Conservation (phyloP, 176 grass and related monocot species). For the Rhynchospora breviuscula region DNA sequence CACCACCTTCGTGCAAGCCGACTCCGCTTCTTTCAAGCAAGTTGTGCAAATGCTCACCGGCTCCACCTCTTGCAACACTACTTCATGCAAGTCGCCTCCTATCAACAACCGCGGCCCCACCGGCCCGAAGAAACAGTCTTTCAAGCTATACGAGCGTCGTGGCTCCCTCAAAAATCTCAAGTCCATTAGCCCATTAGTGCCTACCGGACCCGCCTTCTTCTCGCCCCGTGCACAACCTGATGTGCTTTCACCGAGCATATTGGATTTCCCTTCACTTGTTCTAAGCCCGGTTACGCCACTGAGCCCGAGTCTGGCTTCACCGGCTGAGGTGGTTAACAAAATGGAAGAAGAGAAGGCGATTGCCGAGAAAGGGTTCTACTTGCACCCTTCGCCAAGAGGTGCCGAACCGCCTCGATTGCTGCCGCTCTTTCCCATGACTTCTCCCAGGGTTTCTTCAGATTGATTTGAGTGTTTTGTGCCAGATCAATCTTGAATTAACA, state of each 20-base stretch:
- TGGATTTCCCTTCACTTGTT: constrained; percentile 78
- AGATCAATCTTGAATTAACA: constrained; percentile 11
- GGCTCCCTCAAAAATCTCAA: constrained; percentile 82
- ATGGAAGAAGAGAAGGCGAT: constrained; percentile 80
- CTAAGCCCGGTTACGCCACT: constrained; percentile 91
- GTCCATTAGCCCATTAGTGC: constrained; percentile 83
- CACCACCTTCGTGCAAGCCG: constrained; percentile 95
- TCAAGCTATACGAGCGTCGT: constrained; percentile 98
- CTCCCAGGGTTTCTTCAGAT: constrained; percentile 50
- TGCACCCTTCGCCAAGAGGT: constrained; percentile 78
- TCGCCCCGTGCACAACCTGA: constrained; percentile 46
- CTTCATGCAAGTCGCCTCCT: constrained; percentile 26
- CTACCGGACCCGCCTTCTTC: constrained; percentile 30
- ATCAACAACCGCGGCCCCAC: constrained; percentile 28
- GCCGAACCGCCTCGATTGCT: constrained; percentile 74
- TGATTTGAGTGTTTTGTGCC: not conserved
- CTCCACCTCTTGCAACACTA: constrained; percentile 30
- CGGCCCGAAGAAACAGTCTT: constrained; percentile 78
- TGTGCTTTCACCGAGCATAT: constrained; percentile 84
- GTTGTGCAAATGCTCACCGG: constrained; percentile 99
- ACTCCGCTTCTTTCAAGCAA: constrained; percentile 89
- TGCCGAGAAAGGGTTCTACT: constrained; percentile 75
- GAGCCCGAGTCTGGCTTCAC: constrained; percentile 44
- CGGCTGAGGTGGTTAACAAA: constrained; percentile 21
- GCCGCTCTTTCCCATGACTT: constrained; percentile 80